phyloP scores from a whole-genome alignment of 768 basidiomycete genomes.

The Botryobasidium botryosum region DNA sequence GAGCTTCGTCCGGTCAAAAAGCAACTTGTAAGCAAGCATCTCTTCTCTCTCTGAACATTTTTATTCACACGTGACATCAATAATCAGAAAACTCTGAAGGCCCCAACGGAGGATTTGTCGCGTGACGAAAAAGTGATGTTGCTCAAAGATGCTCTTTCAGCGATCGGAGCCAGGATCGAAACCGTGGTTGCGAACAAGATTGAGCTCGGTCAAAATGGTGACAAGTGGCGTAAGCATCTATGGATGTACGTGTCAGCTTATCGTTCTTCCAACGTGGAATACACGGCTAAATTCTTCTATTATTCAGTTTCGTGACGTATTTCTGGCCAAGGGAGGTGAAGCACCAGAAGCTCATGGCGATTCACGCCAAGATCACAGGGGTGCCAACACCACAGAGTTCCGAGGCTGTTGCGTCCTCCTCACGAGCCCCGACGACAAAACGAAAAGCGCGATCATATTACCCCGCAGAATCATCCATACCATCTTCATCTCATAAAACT shows the following conservation, averaged over 20 bases:
- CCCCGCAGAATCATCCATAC: no score
- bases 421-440: no score
- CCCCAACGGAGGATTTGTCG: constrained; percentile 83
- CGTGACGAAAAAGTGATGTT: constrained; percentile 93
- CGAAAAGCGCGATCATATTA: no score
- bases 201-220: constrained; percentile 62
- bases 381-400: no score
- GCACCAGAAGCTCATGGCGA: constrained; percentile 82
- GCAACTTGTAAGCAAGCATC: constrained; percentile 47
- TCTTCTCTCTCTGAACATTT: not conserved
- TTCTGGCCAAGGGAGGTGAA: constrained; percentile 98
- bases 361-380: constrained; percentile 66
- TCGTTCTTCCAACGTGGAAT: not conserved
- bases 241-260: constrained; percentile 61
- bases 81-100: constrained; percentile 78
- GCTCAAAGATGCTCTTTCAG: constrained; percentile 85
- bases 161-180: constrained; percentile 87
- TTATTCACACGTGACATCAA: not conserved
- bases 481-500: no score
- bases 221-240: constrained; percentile 83
- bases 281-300: not conserved
- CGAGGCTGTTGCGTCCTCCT: no score
- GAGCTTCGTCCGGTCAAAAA: constrained; percentile 93
- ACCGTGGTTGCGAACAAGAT: constrained; percentile 58
- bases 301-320: constrained; percentile 67